Evolutionary conservation across 139 green algal species (phyloP).

Genomic region (Zygnema circumcarinatum): DNA sequence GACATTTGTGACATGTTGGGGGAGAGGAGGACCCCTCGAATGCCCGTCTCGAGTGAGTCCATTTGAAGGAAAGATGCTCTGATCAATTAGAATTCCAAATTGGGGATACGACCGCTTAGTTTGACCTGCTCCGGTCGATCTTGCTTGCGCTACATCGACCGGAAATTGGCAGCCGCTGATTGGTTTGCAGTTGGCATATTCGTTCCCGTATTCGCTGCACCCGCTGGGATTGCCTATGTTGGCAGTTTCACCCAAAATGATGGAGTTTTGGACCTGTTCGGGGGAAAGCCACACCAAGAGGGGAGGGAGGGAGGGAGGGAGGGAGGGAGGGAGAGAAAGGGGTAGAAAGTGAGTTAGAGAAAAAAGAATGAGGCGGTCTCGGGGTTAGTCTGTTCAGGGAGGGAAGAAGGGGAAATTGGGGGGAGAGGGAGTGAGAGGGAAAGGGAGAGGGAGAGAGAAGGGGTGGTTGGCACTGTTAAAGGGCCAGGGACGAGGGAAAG

Average conservation of each 20-base stretch:
- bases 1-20: conserved; percentile 21
- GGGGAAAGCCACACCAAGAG: too few relatives aligned
- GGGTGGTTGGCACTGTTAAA: too few relatives aligned
- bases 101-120: not conserved
- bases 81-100: conserved; percentile 49
- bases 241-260: conserved; percentile 29
- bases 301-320: not conserved
- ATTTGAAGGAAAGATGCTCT: conserved; percentile 11
- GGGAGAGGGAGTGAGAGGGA: too few relatives aligned
- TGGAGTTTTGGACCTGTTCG: conserved; percentile 31
- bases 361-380: too few relatives aligned
- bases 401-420: too few relatives aligned
- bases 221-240: conserved; percentile 39
- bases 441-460: too few relatives aligned
- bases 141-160: not conserved
- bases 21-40: not conserved
- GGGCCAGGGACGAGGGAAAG: too few relatives aligned
- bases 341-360: too few relatives aligned
- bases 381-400: too few relatives aligned
- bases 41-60: not conserved
- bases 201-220: conserved; percentile 29
- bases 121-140: conserved; percentile 4
- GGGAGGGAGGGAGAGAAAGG: not conserved
- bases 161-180: conserved; percentile 4
- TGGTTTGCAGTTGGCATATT: conserved; percentile 24